phyloP scores from a whole-genome alignment of 139 green algal species.

The Chlamydomonas schloesseri region DNA sequence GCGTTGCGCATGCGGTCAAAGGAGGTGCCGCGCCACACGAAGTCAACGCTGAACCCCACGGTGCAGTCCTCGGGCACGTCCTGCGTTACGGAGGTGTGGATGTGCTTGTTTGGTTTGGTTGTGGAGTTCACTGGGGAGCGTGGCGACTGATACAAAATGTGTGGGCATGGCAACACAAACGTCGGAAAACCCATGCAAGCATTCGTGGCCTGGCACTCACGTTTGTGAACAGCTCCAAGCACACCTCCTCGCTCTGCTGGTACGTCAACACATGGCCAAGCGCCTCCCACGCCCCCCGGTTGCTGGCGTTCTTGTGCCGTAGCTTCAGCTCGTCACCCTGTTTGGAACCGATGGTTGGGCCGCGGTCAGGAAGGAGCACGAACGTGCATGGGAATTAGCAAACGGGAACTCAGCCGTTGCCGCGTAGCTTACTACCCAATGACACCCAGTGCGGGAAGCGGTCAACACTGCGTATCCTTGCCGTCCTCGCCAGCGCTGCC shows the following conservation, averaged over 20 bases:
- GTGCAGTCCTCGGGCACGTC: constrained; percentile 80
- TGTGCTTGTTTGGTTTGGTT: too few species aligned
- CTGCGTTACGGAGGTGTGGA: constrained; percentile 7
- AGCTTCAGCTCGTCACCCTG: constrained; percentile 94
- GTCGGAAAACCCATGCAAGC: neutral
- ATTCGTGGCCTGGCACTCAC: constrained; percentile 1
- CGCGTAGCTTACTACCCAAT: too few species aligned
- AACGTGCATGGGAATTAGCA: too few species aligned
- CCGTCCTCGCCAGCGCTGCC: too few species aligned
- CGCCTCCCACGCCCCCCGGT: constrained; percentile 78
- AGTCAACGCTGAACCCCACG: constrained; percentile 90
- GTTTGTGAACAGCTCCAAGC: constrained; percentile 82
- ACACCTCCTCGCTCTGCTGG: constrained; percentile 85
- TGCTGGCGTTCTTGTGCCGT: constrained; percentile 72
- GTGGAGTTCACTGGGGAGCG: too few species aligned
- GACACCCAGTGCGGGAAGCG: too few species aligned
- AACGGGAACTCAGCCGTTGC: too few species aligned
- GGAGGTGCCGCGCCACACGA: constrained; percentile 92
- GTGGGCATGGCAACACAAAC: too few species aligned
- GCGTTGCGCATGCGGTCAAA: constrained; percentile 95
- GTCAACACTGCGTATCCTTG: too few species aligned
- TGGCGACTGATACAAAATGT: too few species aligned
- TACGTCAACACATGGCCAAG: constrained; percentile 84
- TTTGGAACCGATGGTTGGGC: too few species aligned
- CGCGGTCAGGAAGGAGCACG: too few species aligned